Evolutionary conservation across 176 grass and related monocot species (phyloP).

Genomic region (Triticum turgidum): DNA sequence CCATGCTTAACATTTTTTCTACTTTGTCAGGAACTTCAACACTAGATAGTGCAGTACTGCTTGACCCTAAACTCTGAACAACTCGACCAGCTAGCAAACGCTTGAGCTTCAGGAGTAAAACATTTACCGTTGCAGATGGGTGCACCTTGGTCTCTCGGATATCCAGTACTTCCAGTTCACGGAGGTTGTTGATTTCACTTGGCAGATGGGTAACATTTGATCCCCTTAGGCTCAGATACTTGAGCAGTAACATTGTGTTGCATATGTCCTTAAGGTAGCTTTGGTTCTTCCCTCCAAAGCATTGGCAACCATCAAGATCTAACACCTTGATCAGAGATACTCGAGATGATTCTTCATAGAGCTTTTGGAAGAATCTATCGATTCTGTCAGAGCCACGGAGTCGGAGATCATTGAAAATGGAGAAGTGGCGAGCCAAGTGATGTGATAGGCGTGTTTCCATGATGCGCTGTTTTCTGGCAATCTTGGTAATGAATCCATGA

Average conservation of each 20-base stretch:
- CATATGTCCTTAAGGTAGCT: neutral
- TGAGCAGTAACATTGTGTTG: slow-evolving; percentile 4
- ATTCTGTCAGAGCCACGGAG: no score
- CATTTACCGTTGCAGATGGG: neutral
- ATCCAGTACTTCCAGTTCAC: slow-evolving; percentile 23
- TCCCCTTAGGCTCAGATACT: neutral
- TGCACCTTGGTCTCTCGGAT: slow-evolving; percentile 20
- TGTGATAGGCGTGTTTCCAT: no score
- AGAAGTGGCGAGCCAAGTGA: no score
- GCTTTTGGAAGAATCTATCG: no score
- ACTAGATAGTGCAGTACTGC: neutral
- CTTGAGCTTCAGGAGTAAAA: slow-evolving; percentile 6
- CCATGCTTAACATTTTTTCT: neutral
- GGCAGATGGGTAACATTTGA: neutral
- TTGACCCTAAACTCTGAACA: no score
- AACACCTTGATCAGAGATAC: slow-evolving; percentile 1
- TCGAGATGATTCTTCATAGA: no score
- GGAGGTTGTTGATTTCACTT: slow-evolving; percentile 25
- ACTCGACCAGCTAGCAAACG: neutral
- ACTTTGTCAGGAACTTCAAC: neutral
- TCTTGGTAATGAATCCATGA: no score
- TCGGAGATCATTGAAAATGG: no score
- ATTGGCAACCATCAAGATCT: neutral
- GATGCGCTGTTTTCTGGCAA: no score
- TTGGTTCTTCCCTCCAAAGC: neutral